These are phyloP conservation scores for Xylariaceae sp. DNA, from an alignment of 2,329 filamentous ascomycete species.

Conservation along the genomic window DNA sequence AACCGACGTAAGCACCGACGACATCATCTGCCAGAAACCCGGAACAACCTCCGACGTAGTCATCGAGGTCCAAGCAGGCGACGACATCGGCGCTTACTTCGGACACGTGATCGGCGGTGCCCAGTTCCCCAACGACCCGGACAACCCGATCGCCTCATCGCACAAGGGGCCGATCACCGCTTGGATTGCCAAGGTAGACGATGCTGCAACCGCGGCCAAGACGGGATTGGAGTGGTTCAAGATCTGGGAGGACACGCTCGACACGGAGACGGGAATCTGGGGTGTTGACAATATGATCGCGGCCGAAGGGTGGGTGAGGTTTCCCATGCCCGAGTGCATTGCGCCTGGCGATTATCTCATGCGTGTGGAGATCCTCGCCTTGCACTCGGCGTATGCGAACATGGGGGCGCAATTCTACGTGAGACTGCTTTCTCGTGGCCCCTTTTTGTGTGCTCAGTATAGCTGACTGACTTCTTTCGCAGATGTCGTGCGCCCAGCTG, in stretches of 20 bases:
- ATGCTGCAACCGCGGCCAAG: conserved; percentile 41
- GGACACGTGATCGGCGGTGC: conserved; percentile 51
- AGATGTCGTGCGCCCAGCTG: conserved; percentile 39
- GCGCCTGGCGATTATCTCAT: conserved; percentile 51
- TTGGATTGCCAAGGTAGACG: conserved; percentile 49
- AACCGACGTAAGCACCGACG: conserved; percentile 43
- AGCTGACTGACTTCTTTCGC: conserved; percentile 7
- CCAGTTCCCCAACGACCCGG: conserved; percentile 44
- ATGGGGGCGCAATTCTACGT: conserved; percentile 41
- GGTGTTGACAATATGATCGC: conserved; percentile 43
- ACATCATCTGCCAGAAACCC: conserved; percentile 46
- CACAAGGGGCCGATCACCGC: conserved; percentile 52
- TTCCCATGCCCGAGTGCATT: conserved; percentile 46
- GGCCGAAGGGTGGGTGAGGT: conserved; percentile 42
- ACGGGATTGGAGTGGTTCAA: conserved; percentile 49
- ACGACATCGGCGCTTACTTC: conserved; percentile 48
- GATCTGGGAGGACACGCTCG: conserved; percentile 47
- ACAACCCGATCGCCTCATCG: conserved; percentile 50
- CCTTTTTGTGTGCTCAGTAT: not conserved
- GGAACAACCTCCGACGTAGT: conserved; percentile 39
- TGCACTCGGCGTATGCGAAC: conserved; percentile 42
- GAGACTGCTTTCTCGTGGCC: not conserved
- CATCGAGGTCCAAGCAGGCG: conserved; percentile 46
- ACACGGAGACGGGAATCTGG: conserved; percentile 41
- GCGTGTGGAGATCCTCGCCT: conserved; percentile 48